These are phyloP conservation scores for Penicillium aurantiogriseum DNA, from an alignment of 2,329 filamentous ascomycete species.

Conservation along the genomic window DNA sequence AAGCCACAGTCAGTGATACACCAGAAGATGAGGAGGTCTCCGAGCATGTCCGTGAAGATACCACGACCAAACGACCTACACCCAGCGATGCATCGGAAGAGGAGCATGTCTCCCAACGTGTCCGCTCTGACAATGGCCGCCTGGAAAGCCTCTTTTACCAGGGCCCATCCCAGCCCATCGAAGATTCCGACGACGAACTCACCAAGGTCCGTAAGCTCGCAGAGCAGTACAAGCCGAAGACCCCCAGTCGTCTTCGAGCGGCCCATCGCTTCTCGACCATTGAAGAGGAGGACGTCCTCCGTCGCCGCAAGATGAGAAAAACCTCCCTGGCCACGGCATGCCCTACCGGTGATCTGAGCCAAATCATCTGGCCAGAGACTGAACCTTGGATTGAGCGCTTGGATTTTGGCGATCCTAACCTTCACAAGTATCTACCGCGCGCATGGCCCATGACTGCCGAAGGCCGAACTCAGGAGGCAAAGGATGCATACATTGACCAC, in stretches of 20 bases:
- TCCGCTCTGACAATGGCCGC: not conserved
- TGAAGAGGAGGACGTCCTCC: not conserved
- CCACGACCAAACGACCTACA: not conserved
- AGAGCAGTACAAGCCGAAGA: slow-evolving; percentile 45
- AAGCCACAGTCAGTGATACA: not conserved
- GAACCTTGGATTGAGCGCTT: not conserved
- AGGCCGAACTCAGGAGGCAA: too few species aligned
- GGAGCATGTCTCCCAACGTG: not conserved
- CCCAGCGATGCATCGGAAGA: not conserved
- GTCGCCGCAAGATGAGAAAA: slow-evolving; percentile 1
- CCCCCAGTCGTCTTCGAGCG: slow-evolving; percentile 43
- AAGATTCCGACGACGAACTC: slow-evolving; percentile 9
- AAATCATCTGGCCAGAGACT: not conserved
- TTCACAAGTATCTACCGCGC: not conserved
- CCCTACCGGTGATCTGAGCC: not conserved
- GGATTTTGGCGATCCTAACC: not conserved
- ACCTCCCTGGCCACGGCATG: not conserved
- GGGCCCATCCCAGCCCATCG: not conserved
- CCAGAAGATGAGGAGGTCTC: not conserved
- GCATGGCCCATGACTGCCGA: too few species aligned
- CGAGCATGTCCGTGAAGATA: not conserved
- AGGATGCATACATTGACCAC: not conserved
- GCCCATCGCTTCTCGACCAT: slow-evolving; percentile 13
- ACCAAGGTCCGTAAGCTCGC: slow-evolving; percentile 38
- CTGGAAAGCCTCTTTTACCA: slow-evolving; percentile 14